Base-by-base conservation (phyloP, 2,329 filamentous ascomycete species). In the Botrytis pseudocinerea region DNA sequence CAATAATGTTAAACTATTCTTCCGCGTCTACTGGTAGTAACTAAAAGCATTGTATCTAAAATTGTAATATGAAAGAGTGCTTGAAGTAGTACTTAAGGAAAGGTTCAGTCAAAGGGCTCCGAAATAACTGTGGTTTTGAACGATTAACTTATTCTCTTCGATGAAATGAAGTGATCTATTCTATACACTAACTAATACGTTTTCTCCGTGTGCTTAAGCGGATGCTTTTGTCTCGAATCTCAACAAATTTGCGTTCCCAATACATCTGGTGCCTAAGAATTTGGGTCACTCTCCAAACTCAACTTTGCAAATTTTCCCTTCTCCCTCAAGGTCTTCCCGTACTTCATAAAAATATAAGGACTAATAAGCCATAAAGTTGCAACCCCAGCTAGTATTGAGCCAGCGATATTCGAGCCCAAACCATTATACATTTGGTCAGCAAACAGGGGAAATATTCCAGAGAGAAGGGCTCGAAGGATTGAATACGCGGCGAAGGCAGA, bases 401-500 rank as follows among this genome's bases (percentile, higher is more conserved):
- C 76, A 0, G 83, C 83, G 35, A 81, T 70, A 72, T 85, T 85
- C 0, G 80, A 76, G 0, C 83, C 83, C 12, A 85, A 70, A 0
- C 73, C 76, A 12, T 75, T 59, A 72, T 83, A 85, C 83, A 85
- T 83, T 42, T 82, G 80, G 0, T 75, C 76, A 0, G 82, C 82
- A 62, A 85, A 83, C 0, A 85, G 76, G 1, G 83, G 84, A 35
- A 75, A 85, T 82, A 2, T 78, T 70, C 81, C 84, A 1, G 80
- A 82, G 1, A 85, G 73, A 1, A 82, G 62, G 0, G 82, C 82
- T 14, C 84, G 78, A 2, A 85, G 61, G 28, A 85, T 81, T 3
- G 81, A 80, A 66, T 85, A 77, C 0, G 83, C 81, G 1, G 84
- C 84, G 40, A 83, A 83, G 2, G 82, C 85, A 63, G 83, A 85